Evolutionary conservation across 208 protist species (phyloP), one percentile per base, ranked within the genome.

Genomic region (Leishmania gerbilli): DNA sequence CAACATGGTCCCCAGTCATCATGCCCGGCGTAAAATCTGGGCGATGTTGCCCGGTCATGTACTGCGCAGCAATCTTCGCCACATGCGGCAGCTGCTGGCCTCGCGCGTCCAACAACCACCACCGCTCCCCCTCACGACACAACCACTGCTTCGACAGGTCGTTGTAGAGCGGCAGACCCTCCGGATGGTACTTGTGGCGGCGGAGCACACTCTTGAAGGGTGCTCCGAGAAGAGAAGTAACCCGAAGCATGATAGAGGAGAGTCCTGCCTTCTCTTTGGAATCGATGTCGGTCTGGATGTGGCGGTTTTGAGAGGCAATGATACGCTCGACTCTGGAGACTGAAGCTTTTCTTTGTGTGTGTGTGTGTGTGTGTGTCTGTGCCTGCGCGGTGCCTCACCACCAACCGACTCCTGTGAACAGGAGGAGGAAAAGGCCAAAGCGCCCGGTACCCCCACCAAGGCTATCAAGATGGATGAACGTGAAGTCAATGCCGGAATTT

Each of bases 101-200:
- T 42, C 87, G 89, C 37, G 94, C 95, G 80, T 98, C 95, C 27
- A 98, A 79, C 77, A 98, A 45, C 94, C 95, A 98, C 95, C 95
- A 98, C 55, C 93, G 89, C 87, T 98, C 93, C 19, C 95, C 94
- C 71, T 97, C 93, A 21, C 95, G 89, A 74, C 92, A 95, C 37
- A 98, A 78, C 93, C 94, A 98, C 85, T 98, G 95, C 85, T 97
- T 97, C 8, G 93, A 97, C 81, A 97, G 69, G 78, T 98, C 94
- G 85, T 97, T 97, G 85, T 98, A 98, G 17, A 96, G 87, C 6
- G 94, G 93, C 9, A 97, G 84, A 15, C 95, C 95, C 76, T 97
- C 92, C 3, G 95, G 95, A 80, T 96, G 93, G 49, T 89, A 87
- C 79, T 97, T 96, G 90, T 98, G 95, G 49, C 95, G 95, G 2